Conservation (phyloP, 257 asterid species). For the Nicotiana knightiana region DNA sequence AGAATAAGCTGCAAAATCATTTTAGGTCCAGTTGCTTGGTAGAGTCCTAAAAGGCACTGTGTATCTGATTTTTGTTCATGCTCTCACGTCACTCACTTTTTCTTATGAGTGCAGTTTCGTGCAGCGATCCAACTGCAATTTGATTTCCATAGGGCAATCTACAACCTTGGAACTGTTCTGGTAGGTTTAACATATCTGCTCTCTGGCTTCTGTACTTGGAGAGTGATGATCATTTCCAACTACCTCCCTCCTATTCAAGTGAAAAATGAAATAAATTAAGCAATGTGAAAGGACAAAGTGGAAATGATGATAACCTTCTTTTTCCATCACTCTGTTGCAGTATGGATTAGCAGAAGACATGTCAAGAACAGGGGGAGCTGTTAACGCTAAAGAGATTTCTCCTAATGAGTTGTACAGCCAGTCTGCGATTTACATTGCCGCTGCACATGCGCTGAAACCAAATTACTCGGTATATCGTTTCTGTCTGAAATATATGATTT, state of each 20-base stretch:
- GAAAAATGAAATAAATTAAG: not conserved
- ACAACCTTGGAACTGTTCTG: conserved; percentile 99
- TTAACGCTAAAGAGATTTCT: conserved; percentile 59
- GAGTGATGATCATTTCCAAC: conserved; percentile 12
- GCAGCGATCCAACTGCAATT: conserved; percentile 93
- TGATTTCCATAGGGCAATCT: conserved; percentile 98
- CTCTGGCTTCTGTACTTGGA: conserved; percentile 7
- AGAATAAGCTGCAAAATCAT: not conserved
- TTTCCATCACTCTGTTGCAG: conserved; percentile 41
- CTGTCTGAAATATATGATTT: conserved; percentile 9
- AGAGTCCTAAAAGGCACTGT: not conserved
- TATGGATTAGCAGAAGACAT: conserved; percentile 97
- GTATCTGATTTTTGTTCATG: not conserved
- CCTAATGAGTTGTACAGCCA: conserved; percentile 94
- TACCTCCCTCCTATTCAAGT: not conserved
- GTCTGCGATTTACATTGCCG: conserved; percentile 94
- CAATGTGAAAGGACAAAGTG: conserved; percentile 1
- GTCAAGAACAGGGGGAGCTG: conserved; percentile 83
- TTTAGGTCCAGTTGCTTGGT: not conserved
- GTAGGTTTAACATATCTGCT: conserved; percentile 42
- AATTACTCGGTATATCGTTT: conserved; percentile 67
- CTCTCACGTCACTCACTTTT: not conserved
- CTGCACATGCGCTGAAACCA: conserved; percentile 96
- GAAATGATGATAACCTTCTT: conserved; percentile 15
- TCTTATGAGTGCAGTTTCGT: conserved; percentile 63